Percentiles rank a stretch among this genome's conserved stretches.
phyloP scores from a whole-genome alignment of 345 rosid genomes.

The Syzygium aromaticum region DNA sequence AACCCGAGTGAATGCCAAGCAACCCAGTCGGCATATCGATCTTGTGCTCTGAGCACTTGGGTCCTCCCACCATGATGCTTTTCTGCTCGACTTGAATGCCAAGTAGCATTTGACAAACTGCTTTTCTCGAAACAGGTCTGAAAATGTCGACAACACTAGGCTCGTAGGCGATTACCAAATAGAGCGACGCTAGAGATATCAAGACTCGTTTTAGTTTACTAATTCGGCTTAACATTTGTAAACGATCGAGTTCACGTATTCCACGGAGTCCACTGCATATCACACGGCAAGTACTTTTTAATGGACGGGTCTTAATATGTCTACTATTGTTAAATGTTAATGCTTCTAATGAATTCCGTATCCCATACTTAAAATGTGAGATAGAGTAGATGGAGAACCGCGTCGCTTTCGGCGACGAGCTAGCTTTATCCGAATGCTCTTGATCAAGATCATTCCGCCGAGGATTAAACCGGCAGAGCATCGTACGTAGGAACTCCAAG shows the following conservation, averaged over 20 bases:
- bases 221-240: neutral
- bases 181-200: neutral
- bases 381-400: neutral
- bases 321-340: neutral
- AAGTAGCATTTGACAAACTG: neutral
- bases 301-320: neutral
- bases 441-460: neutral
- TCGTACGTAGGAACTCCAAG: neutral
- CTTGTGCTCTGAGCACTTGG: too few relatives aligned
- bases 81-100: neutral
- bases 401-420: accelerated
- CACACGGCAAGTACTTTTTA: neutral
- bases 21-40: too few relatives aligned
- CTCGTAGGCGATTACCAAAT: neutral
- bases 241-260: neutral
- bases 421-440: neutral
- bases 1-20: too few relatives aligned
- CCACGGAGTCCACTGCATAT: neutral
- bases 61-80: neutral
- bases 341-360: neutral
- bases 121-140: neutral
- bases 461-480: neutral
- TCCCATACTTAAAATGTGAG: neutral
- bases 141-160: neutral
- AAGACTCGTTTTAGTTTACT: neutral